Evolutionary conservation across 1,284 basidiomycete genomes (phyloP).

Genomic region (Rhodotorula sp.): DNA sequence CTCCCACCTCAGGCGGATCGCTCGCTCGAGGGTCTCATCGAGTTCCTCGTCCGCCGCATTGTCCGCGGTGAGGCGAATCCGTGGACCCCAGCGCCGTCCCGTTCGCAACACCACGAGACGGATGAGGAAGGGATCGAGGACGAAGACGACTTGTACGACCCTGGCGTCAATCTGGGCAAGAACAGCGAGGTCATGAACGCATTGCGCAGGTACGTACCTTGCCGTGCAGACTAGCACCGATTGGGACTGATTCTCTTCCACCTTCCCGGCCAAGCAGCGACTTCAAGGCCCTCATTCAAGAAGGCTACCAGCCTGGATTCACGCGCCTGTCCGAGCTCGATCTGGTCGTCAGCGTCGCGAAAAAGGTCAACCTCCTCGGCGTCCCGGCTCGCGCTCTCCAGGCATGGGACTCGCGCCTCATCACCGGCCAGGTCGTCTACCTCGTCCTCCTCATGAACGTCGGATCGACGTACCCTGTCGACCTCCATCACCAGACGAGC

Average conservation of each 20-base stretch:
- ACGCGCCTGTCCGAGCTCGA: constrained; percentile 38
- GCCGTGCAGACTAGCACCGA: not conserved
- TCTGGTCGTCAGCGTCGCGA: constrained; percentile 38
- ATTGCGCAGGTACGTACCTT: constrained; percentile 17
- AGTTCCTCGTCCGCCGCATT: constrained; percentile 30
- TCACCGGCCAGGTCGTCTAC: constrained; percentile 38
- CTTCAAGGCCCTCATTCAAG: constrained; percentile 35
- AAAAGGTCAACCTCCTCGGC: constrained; percentile 36
- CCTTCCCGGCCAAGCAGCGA: constrained; percentile 17
- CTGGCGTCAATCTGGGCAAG: not conserved
- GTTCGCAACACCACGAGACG: constrained; percentile 16
- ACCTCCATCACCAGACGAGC: constrained; percentile 27
- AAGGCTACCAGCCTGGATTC: constrained; percentile 38
- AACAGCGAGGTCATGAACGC: constrained; percentile 14
- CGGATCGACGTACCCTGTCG: constrained; percentile 33
- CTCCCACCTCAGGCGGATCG: constrained; percentile 25
- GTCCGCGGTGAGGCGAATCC: constrained; percentile 22
- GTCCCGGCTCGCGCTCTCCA: constrained; percentile 36
- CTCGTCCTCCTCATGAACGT: constrained; percentile 39
- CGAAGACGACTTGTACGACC: constrained; percentile 31
- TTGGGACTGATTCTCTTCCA: not conserved
- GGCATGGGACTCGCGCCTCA: constrained; percentile 40
- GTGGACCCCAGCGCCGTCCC: constrained; percentile 3
- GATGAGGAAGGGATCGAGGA: constrained; percentile 25
- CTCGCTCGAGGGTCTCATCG: constrained; percentile 32